Base-by-base conservation (phyloP, 2,329 filamentous ascomycete species). In the Canariomyces notabilis region DNA sequence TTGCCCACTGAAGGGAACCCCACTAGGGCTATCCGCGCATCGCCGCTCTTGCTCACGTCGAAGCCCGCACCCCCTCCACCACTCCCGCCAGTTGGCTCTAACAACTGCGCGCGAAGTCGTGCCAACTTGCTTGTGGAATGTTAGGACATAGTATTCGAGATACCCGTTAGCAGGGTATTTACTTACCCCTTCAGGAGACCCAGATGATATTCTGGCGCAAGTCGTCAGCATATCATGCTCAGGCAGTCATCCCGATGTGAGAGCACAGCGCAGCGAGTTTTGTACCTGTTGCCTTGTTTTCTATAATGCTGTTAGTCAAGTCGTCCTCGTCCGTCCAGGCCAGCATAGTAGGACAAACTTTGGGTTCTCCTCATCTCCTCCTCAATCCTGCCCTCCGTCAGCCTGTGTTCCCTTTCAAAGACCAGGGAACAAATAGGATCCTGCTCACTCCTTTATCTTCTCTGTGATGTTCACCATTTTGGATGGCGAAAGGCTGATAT, bases 1-100 rank as follows among this genome's bases (percentile, higher is more conserved):
- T 98, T 98, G 65, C 93, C 93, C 42, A 98, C 93, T 0, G 94
- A 98, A 0, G 94, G 93, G 60, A 98, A 98, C n/a, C 93, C 93
- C 44, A 98, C 94, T 2, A 98, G 80, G 2, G 94, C 89, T 69
- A 98, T 97, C 61, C 93, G 83, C 12, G 93, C 93, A 73, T 98
- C 93, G 53, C 93, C 93, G 56, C 85, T 91, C 70, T 98, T 98
- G 66, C 86, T 93, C 34, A 98, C 93, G 63, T 91, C 87, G 66
- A 94, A 98, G 8, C 93, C 93, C 2, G 85, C 71, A 19, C 93
- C 91, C 14, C 82, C 86, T 9, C 87, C 85, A 14, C 81, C 78
- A 29, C 89, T 87, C 8, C 87, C 74, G 33, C 90, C 90, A 3
- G 86, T 83, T 36, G 93, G 93, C 63, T 98, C 93, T 31, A 98